Conservation (phyloP, 345 rosid species). For the Pugionium dolabratum region DNA sequence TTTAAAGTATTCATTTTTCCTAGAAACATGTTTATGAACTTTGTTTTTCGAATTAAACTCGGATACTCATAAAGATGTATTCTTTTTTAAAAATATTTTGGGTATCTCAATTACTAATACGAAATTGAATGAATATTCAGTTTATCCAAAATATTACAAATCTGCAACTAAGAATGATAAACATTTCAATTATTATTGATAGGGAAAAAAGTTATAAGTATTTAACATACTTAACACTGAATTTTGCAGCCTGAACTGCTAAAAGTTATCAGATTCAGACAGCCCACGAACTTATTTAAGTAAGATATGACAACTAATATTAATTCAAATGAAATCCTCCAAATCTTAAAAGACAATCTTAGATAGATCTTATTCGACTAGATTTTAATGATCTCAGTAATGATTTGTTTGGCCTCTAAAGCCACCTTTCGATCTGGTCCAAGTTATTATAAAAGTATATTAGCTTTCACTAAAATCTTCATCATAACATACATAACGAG, state of each 20-base stretch:
- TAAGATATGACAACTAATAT: conserved; percentile 27
- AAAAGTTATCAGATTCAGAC: conserved; percentile 13
- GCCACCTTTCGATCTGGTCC: conserved; percentile 23
- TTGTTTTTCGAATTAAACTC: no score
- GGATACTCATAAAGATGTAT: no score
- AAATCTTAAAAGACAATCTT: conserved; percentile 39
- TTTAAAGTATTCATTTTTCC: background rate
- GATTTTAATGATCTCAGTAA: conserved; percentile 32
- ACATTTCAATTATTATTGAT: conserved; percentile 1
- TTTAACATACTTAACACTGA: background rate
- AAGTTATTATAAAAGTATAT: conserved; percentile 25
- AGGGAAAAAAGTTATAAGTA: background rate
- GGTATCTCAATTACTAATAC: no score
- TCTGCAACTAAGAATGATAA: conserved; percentile 1
- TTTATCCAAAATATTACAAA: no score
- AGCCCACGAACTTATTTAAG: conserved; percentile 25
- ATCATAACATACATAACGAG: conserved; percentile 26
- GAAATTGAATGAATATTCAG: no score
- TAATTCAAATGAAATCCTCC: conserved; percentile 26
- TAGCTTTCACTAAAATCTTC: conserved; percentile 14
- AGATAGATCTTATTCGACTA: conserved; percentile 36
- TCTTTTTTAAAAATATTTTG: no score
- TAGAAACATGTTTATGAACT: background rate
- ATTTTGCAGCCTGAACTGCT: conserved; percentile 19
- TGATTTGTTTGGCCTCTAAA: conserved; percentile 36